These are phyloP conservation scores for Exophiala mesophila DNA, from an alignment of 2,329 filamentous ascomycete species.

Conservation along the genomic window DNA sequence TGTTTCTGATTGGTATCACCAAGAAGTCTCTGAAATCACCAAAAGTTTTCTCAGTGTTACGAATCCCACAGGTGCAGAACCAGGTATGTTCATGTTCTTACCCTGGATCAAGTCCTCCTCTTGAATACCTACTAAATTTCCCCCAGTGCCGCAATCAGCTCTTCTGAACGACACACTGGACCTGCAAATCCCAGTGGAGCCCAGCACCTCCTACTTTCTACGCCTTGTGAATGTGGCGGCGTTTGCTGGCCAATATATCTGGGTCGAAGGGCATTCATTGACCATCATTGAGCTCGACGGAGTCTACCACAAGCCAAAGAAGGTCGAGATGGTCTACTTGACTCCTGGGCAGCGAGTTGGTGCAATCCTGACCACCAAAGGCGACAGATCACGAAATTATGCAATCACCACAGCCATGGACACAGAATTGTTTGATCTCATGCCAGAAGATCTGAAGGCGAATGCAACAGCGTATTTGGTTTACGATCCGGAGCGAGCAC, in stretches of 20 bases:
- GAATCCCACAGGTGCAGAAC: slow-evolving; percentile 58
- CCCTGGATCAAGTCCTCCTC: slow-evolving; percentile 3
- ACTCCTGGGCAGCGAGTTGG: slow-evolving; percentile 57
- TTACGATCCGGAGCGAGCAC: slow-evolving; percentile 46
- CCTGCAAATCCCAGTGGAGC: slow-evolving; percentile 53
- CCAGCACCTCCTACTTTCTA: slow-evolving; percentile 67
- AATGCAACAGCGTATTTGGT: slow-evolving; percentile 54
- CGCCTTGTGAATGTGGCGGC: slow-evolving; percentile 71
- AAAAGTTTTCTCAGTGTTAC: slow-evolving; percentile 31
- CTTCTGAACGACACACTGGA: slow-evolving; percentile 65
- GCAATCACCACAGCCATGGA: slow-evolving; percentile 49
- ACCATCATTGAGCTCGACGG: slow-evolving; percentile 37
- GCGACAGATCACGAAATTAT: slow-evolving; percentile 55
- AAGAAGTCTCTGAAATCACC: slow-evolving; percentile 38
- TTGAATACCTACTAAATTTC: not conserved
- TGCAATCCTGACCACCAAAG: slow-evolving; percentile 48
- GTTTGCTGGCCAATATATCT: slow-evolving; percentile 54
- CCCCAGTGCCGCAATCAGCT: slow-evolving; percentile 57
- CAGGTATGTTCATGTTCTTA: slow-evolving; percentile 60
- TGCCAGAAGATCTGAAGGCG: slow-evolving; percentile 47
- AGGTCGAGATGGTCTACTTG: slow-evolving; percentile 59
- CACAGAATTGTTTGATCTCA: slow-evolving; percentile 1
- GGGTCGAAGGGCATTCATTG: slow-evolving; percentile 38
- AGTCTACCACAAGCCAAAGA: slow-evolving; percentile 35
- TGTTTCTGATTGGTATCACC: slow-evolving; percentile 72